A percentile compares a stretch with the other conserved stretches of the same genome.
These are phyloP conservation scores for Neurospora pannonica DNA, from an alignment of 495 filamentous ascomycete genomes.

Conservation along the genomic window DNA sequence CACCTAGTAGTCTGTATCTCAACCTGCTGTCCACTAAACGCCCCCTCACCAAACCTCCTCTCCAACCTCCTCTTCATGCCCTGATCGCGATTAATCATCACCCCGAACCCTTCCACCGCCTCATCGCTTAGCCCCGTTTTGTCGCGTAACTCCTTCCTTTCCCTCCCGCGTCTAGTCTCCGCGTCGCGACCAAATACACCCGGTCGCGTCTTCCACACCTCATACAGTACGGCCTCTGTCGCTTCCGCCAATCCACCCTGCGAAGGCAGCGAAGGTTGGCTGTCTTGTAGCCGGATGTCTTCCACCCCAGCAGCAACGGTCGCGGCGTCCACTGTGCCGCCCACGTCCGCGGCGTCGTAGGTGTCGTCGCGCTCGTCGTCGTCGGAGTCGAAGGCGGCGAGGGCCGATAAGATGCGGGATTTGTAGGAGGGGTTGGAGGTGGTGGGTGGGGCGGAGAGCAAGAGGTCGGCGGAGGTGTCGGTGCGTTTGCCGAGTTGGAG, in stretches of 20 bases:
- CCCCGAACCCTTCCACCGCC: conserved; percentile 84
- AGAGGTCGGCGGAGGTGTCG: conserved; percentile 53
- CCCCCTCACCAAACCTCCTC: conserved; percentile 49
- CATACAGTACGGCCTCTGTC: conserved; percentile 53
- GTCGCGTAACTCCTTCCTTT: conserved; percentile 53
- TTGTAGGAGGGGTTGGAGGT: conserved; percentile 48
- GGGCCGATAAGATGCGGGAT: conserved; percentile 81
- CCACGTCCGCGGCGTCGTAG: conserved; percentile 86
- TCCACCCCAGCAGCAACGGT: conserved; percentile 19
- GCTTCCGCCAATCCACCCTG: conserved; percentile 18
- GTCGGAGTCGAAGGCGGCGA: conserved; percentile 85
- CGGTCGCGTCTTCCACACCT: conserved; percentile 50
- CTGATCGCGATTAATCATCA: conserved; percentile 73
- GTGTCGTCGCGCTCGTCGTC: conserved; percentile 98
- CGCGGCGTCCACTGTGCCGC: conserved; percentile 65
- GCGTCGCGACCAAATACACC: conserved; percentile 61
- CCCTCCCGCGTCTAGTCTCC: conserved; percentile 51
- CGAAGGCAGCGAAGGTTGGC: neutral
- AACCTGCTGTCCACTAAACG: conserved; percentile 43
- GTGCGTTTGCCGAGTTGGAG: conserved; percentile 68
- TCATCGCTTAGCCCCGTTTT: conserved; percentile 90
- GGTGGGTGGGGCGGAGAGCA: conserved; percentile 38
- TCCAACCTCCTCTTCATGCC: conserved; percentile 55
- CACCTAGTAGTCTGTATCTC: conserved; percentile 56
- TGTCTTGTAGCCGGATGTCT: conserved; percentile 13